Evolutionary conservation across 2,329 filamentous ascomycete genomes (phyloP).

Genomic region (Neonectria hederae): DNA sequence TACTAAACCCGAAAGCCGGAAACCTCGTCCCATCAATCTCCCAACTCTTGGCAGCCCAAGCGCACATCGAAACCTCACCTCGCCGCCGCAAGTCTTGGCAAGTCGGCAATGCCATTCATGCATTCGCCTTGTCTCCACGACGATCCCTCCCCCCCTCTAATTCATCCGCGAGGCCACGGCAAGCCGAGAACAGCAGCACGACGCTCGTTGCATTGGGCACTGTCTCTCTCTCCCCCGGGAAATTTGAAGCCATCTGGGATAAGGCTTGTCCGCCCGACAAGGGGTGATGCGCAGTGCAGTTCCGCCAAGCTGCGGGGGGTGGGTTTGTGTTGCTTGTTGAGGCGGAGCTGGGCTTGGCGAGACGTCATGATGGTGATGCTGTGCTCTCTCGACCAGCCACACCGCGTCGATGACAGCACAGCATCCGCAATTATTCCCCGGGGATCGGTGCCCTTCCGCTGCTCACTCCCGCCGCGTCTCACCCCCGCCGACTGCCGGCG

Average conservation of each 20-base stretch:
- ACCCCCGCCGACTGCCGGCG: background rate
- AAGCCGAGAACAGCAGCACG: background rate
- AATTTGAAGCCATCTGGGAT: background rate
- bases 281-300: background rate
- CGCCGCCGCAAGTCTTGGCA: no score
- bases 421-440: background rate
- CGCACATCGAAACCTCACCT: background rate
- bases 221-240: background rate
- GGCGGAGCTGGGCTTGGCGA: slow-evolving; percentile 1
- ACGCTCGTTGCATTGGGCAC: background rate
- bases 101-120: background rate
- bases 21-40: background rate
- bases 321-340: background rate
- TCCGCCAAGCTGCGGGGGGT: background rate
- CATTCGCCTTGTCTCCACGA: background rate
- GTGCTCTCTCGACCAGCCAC: background rate
- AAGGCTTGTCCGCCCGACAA: background rate
- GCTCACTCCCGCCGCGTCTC: background rate
- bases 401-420: background rate
- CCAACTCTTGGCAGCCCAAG: background rate
- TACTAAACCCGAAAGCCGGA: background rate
- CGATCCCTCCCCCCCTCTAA: background rate
- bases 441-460: background rate
- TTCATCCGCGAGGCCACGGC: background rate
- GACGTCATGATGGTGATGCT: slow-evolving; percentile 1